Conservation (phyloP, 331 rosid genomes). For the Cydonia oblonga region DNA sequence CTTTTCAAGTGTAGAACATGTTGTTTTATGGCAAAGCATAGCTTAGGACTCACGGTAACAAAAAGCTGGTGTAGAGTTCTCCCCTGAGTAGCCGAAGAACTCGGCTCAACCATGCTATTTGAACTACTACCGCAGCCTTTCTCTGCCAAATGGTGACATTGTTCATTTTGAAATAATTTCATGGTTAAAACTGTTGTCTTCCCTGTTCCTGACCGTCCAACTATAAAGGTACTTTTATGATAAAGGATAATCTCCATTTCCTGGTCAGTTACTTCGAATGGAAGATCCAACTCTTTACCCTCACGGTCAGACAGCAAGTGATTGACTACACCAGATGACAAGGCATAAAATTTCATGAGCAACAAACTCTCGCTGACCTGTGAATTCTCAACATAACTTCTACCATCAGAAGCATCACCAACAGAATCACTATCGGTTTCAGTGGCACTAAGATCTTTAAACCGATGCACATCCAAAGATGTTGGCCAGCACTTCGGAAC, state of each 20-base stretch:
- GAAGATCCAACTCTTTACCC: constrained; percentile 40
- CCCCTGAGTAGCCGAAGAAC: background rate
- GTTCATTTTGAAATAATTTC: constrained; percentile 55
- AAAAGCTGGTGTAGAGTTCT: constrained; percentile 43
- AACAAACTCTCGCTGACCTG: constrained; percentile 45
- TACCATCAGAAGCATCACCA: constrained; percentile 11
- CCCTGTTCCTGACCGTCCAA: constrained; percentile 76
- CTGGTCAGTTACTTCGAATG: constrained; percentile 49
- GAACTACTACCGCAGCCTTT: constrained; percentile 12
- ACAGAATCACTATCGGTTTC: constrained; percentile 16
- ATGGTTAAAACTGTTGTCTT: constrained; percentile 67
- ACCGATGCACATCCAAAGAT: constrained; percentile 18
- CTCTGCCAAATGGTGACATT: constrained; percentile 17
- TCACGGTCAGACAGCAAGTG: constrained; percentile 43
- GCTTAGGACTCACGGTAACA: constrained; percentile 52
- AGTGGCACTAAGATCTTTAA: constrained; percentile 15
- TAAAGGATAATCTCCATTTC: constrained; percentile 39
- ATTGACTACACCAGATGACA: constrained; percentile 31
- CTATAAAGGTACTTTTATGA: constrained; percentile 40
- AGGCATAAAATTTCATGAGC: constrained; percentile 48
- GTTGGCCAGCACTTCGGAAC: constrained; percentile 41
- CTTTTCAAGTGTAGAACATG: constrained; percentile 43
- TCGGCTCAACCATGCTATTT: constrained; percentile 6
- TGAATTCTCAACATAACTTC: constrained; percentile 47
- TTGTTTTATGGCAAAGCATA: constrained; percentile 51